A percentile compares a stretch with the other conserved stretches of the same genome.
phyloP scores from a whole-genome alignment of 176 grass and related monocot genomes.

The Zoysia pacifica region DNA sequence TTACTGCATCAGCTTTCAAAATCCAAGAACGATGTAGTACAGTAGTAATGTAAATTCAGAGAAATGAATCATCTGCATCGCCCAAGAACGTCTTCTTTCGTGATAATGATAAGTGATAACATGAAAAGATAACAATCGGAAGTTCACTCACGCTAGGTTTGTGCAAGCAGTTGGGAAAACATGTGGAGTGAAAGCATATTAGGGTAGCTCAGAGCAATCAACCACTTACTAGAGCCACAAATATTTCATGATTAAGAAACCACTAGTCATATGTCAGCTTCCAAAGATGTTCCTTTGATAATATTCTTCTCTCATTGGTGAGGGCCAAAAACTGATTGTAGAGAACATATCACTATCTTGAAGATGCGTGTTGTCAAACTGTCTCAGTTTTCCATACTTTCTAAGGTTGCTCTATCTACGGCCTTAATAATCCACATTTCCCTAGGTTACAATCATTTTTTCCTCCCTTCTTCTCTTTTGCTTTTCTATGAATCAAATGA shows the following conservation, averaged over 20 bases:
- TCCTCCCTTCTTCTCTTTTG: background rate
- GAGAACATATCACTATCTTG: background rate
- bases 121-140: background rate
- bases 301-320: background rate
- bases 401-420: background rate
- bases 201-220: background rate
- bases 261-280: background rate
- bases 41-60: constrained; percentile 7
- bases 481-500: background rate
- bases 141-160: background rate
- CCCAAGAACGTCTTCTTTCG: background rate
- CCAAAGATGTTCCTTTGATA: background rate
- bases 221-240: constrained; percentile 1
- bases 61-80: constrained; percentile 17
- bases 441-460: background rate
- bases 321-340: background rate
- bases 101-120: background rate
- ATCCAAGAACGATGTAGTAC: constrained; percentile 26
- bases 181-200: background rate
- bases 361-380: background rate
- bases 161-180: background rate
- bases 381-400: constrained; percentile 16
- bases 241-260: background rate
- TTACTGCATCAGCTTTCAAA: constrained; percentile 24
- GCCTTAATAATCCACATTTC: background rate